These are phyloP conservation scores for Trichomonas tenax DNA, from an alignment of 208 protist genomes.

Conservation along the genomic window DNA sequence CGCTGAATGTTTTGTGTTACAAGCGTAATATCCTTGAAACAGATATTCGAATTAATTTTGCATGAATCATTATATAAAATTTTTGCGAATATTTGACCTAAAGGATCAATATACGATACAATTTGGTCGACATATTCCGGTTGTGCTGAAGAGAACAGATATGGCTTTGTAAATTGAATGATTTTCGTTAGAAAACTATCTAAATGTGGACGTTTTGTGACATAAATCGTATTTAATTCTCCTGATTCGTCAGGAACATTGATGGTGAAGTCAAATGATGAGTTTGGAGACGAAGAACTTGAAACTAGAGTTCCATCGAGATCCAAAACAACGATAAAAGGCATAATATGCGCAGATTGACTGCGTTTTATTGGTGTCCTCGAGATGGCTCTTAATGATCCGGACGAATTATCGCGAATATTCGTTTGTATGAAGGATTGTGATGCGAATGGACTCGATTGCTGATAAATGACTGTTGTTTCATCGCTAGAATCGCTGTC, in stretches of 20 bases:
- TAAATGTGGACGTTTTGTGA: background rate
- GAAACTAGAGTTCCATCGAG: background rate
- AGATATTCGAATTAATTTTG: background rate
- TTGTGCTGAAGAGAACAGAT: background rate
- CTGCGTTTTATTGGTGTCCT: no score
- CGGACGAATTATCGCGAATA: no score
- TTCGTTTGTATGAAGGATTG: no score
- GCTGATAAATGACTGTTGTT: no score
- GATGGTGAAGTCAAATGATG: background rate
- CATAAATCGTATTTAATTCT: background rate
- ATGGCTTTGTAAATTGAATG: background rate
- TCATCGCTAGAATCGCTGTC: no score
- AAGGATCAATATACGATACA: background rate
- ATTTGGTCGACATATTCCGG: background rate
- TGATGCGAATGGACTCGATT: no score
- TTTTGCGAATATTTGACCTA: background rate
- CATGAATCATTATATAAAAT: background rate
- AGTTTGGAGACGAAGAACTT: background rate
- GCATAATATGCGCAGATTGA: background rate
- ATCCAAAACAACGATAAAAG: background rate
- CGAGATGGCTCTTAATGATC: no score
- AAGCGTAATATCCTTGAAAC: background rate
- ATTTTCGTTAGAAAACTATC: background rate
- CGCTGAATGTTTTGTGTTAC: background rate
- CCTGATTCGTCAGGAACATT: background rate